Conservation (phyloP, 768 basidiomycete species). For the Agaricus bisporus region DNA sequence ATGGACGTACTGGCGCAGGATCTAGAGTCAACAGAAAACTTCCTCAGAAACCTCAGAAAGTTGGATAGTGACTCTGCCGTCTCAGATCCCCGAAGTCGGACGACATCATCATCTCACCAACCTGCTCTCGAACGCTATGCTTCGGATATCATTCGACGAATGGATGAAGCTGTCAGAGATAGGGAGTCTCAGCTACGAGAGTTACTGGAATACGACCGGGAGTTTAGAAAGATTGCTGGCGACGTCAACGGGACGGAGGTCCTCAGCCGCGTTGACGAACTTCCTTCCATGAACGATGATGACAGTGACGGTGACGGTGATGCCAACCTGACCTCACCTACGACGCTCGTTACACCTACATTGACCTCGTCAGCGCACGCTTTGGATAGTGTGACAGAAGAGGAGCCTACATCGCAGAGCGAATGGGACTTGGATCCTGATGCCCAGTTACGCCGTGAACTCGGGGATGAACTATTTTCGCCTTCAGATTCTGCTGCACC, state of each 20-base stretch:
- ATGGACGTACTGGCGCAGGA: conserved; percentile 70
- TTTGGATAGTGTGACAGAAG: conserved; percentile 5
- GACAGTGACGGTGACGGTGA: conserved; percentile 46
- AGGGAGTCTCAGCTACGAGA: conserved; percentile 80
- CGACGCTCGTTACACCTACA: conserved; percentile 12
- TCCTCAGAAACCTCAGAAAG: conserved; percentile 64
- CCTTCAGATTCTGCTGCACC: conserved; percentile 3
- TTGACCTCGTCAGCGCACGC: not conserved
- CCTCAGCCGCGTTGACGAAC: conserved; percentile 60
- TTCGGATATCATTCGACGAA: conserved; percentile 67
- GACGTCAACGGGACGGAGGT: conserved; percentile 76
- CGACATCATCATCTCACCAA: conserved; percentile 21
- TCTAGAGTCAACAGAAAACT: conserved; percentile 71
- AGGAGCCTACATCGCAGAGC: conserved; percentile 2
- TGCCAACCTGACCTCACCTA: conserved; percentile 28
- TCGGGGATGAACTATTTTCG: conserved; percentile 4
- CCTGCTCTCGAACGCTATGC: conserved; percentile 63
- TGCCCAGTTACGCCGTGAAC: conserved; percentile 3
- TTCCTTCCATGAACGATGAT: conserved; percentile 31
- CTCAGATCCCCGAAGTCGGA: not conserved
- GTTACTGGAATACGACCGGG: conserved; percentile 70
- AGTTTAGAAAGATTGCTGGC: conserved; percentile 69
- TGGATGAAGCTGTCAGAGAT: conserved; percentile 71
- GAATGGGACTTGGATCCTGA: conserved; percentile 10
- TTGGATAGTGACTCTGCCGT: conserved; percentile 53